Percentiles rank a stretch among this genome's conserved stretches.
Conservation (phyloP, 2,329 filamentous ascomycete genomes). For the Fusarium solani-melongenae region DNA sequence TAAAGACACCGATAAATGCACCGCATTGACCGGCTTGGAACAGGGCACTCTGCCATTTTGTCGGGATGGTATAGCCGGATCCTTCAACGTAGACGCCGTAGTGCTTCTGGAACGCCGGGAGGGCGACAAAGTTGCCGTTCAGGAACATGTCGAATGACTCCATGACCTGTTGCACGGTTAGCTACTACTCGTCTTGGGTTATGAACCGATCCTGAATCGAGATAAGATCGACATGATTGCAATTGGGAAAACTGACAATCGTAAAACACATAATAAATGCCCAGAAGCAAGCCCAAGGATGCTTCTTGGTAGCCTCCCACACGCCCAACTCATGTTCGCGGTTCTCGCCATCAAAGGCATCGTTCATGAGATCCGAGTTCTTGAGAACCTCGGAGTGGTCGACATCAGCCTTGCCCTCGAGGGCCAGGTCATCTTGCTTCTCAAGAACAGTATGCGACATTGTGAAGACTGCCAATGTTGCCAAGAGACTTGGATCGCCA, state of each 20-base stretch:
- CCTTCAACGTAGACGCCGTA: constrained; percentile 45
- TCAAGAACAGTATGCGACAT: background rate
- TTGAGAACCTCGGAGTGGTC: background rate
- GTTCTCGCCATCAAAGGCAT: constrained; percentile 48
- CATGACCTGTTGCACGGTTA: constrained; percentile 52
- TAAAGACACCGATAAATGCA: constrained; percentile 48
- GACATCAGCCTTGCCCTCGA: background rate
- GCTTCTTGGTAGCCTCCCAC: constrained; percentile 49
- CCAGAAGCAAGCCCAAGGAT: constrained; percentile 58
- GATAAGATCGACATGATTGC: background rate
- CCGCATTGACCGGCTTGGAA: constrained; percentile 48
- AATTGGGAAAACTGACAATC: constrained; percentile 50
- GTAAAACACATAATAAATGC: constrained; percentile 60
- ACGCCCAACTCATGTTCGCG: constrained; percentile 53
- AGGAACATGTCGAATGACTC: constrained; percentile 61
- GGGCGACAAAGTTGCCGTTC: constrained; percentile 49
- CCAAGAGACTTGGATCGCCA: background rate
- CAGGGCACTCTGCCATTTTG: constrained; percentile 53
- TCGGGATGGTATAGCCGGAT: constrained; percentile 49
- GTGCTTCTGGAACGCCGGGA: constrained; percentile 46
- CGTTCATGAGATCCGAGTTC: constrained; percentile 5
- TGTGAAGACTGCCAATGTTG: background rate
- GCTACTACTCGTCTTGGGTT: background rate
- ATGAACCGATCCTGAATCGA: background rate
- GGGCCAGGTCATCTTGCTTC: background rate